A percentile compares a stretch with the other conserved stretches of the same genome.
phyloP scores from a whole-genome alignment of 805 yeast species.

The Brettanomyces sp. region DNA sequence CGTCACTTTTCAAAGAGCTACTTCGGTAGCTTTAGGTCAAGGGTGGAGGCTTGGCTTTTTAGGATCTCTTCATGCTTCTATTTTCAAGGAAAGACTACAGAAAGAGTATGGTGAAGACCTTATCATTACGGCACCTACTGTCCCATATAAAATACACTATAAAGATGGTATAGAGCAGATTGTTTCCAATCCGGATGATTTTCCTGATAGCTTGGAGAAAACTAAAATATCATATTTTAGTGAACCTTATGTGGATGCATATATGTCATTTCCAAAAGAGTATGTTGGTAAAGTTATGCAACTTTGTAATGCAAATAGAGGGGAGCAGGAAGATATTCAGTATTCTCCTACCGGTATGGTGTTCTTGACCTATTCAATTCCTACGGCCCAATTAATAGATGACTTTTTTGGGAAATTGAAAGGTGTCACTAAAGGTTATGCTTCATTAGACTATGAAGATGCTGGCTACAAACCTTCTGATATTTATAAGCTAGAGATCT shows the following conservation, averaged over 20 bases:
- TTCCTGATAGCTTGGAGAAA: slow-evolving; percentile 53
- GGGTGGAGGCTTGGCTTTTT: slow-evolving; percentile 97
- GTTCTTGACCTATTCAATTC: slow-evolving; percentile 67
- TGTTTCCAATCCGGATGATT: slow-evolving; percentile 86
- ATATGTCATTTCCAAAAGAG: slow-evolving; percentile 86
- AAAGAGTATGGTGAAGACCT: slow-evolving; percentile 91
- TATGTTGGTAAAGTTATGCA: slow-evolving; percentile 81
- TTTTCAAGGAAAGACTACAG: slow-evolving; percentile 83
- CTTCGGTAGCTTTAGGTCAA: slow-evolving; percentile 89
- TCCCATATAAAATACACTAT: slow-evolving; percentile 75
- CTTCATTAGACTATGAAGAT: slow-evolving; percentile 91
- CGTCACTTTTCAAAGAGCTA: slow-evolving; percentile 80
- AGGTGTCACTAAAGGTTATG: slow-evolving; percentile 85
- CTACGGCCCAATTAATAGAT: slow-evolving; percentile 84
- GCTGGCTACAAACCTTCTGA: slow-evolving; percentile 76
- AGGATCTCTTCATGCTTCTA: slow-evolving; percentile 92
- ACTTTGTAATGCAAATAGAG: slow-evolving; percentile 77
- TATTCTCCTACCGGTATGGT: slow-evolving; percentile 77
- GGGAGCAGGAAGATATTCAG: slow-evolving; percentile 69
- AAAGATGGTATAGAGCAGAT: slow-evolving; percentile 54
- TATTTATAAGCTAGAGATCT: slow-evolving; percentile 76
- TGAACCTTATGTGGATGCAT: slow-evolving; percentile 87
- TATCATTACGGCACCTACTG: slow-evolving; percentile 92
- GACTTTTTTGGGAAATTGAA: slow-evolving; percentile 92
- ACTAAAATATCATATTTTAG: slow-evolving; percentile 39